phyloP scores from a whole-genome alignment of 345 rosid genomes.

The Rhodamnia argentea region DNA sequence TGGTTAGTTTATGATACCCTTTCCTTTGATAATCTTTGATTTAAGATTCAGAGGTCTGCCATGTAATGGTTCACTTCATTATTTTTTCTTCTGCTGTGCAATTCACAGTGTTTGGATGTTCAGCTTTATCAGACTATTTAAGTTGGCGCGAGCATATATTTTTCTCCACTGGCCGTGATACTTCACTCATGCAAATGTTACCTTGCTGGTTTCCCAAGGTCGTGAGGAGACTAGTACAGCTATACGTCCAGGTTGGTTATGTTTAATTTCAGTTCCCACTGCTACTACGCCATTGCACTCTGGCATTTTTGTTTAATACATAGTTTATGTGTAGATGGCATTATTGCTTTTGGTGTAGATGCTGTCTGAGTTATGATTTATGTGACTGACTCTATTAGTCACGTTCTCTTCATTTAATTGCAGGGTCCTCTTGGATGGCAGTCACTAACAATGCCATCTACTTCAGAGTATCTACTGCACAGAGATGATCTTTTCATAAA shows the following conservation, averaged over 20 bases:
- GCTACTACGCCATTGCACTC: background rate
- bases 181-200: conserved; percentile 91
- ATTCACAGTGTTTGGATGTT: conserved; percentile 9
- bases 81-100: background rate
- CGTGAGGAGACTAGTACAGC: conserved; percentile 83
- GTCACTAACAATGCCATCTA: conserved; percentile 63
- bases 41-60: conserved; percentile 31
- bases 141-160: conserved; percentile 88
- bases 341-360: background rate
- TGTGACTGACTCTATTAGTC: background rate
- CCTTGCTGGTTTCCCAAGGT: conserved; percentile 97
- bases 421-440: conserved; percentile 98
- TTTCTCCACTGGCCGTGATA: conserved; percentile 79
- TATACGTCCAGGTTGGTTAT: conserved; percentile 68
- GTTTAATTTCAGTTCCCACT: background rate
- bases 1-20: conserved; percentile 36
- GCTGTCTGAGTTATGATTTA: background rate
- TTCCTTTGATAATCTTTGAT: background rate
- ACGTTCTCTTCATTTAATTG: conserved; percentile 11
- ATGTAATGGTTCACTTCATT: background rate
- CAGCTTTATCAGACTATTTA: conserved; percentile 69
- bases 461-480: conserved; percentile 52
- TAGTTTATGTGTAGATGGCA: background rate
- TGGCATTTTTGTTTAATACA: background rate
- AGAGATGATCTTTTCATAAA: conserved; percentile 58